These are phyloP conservation scores for Trametes coccinea DNA, from an alignment of 768 basidiomycete species.

Conservation along the genomic window DNA sequence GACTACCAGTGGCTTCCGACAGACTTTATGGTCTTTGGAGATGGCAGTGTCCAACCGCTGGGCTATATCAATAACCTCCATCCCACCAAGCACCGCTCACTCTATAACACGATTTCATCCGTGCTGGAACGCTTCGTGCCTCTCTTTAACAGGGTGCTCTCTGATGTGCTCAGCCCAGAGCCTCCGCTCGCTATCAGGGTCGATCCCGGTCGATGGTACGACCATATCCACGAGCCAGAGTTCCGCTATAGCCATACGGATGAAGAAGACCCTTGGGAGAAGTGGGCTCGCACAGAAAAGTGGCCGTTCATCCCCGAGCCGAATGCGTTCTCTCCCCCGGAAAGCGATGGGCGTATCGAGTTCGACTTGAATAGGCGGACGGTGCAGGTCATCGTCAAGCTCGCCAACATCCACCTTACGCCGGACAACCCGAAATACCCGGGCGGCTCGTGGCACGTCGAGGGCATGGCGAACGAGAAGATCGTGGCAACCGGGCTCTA, in stretches of 20 bases:
- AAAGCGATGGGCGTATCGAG: background rate
- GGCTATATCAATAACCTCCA: conserved; percentile 36
- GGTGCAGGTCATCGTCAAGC: conserved; percentile 33
- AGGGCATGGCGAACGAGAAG: no score
- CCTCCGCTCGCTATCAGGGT: conserved; percentile 7
- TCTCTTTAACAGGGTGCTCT: conserved; percentile 30
- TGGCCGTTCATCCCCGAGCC: conserved; percentile 21
- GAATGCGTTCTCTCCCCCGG: conserved; percentile 7
- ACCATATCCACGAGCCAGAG: background rate
- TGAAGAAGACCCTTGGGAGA: background rate
- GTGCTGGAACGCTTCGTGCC: conserved; percentile 28
- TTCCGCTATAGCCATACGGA: background rate
- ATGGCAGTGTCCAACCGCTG: conserved; percentile 21
- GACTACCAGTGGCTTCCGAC: conserved; percentile 33
- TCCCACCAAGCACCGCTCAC: conserved; percentile 15
- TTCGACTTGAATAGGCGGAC: conserved; percentile 11
- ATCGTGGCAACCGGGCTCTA: no score
- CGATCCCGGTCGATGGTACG: conserved; percentile 12
- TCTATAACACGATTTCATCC: conserved; percentile 24
- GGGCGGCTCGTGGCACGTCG: no score
- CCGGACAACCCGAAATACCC: no score
- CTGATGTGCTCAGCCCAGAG: conserved; percentile 3
- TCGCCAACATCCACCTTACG: background rate
- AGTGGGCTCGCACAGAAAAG: conserved; percentile 1
- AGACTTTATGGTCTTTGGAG: conserved; percentile 28